Evolutionary conservation across 2,329 filamentous ascomycete species (phyloP), one percentile per base, ranked within the genome.

Genomic region (Thelonectria rubi): DNA sequence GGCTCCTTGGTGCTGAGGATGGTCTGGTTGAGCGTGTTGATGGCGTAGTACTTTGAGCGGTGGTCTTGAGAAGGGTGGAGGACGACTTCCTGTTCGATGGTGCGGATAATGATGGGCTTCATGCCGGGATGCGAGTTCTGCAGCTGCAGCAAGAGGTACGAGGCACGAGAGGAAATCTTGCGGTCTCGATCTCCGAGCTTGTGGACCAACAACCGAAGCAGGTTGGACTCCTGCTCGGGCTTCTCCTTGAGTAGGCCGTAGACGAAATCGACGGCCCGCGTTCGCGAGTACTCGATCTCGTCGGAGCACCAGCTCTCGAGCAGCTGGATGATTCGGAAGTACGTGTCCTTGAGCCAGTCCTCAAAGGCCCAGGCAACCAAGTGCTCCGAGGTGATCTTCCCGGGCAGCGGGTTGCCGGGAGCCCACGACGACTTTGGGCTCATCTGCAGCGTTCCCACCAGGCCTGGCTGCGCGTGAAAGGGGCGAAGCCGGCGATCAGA

Each of bases 1-100:
- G 93, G 90, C 73, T 98, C 94, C 71, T 91, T 95, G 56, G 80
- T 86, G 76, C 92, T 97, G 51, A 99, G 79, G 51, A 98, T 94
- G 0, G 94, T 98, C 79, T 99, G 96, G 75, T 99, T 99, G 51
- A 99, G 83, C 0, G 95, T 98, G 75, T 97, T 97, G 75, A 97
- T 89, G 34, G 93, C 94, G 77, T 97, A 97, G 79, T 99, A 99
- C 74, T 92, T 96, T 42, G 94, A 92, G 69, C 96, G 91, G 37
- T 90, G 83, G 72, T 88, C 94, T 77, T 98, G 95, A 11, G 92
- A 91, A 0, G 94, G 92, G 54, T 93, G 88, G 74, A 97, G 91
- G 20, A 99, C 81, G 48, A 97, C 86, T 69, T 98, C 94, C 56
- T 91, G 89, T 76, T 99, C 94, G 45, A 99, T 88, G 10, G 89